Evolutionary conservation across 345 rosid species (phyloP).

Genomic region (Carallia brachiata): DNA sequence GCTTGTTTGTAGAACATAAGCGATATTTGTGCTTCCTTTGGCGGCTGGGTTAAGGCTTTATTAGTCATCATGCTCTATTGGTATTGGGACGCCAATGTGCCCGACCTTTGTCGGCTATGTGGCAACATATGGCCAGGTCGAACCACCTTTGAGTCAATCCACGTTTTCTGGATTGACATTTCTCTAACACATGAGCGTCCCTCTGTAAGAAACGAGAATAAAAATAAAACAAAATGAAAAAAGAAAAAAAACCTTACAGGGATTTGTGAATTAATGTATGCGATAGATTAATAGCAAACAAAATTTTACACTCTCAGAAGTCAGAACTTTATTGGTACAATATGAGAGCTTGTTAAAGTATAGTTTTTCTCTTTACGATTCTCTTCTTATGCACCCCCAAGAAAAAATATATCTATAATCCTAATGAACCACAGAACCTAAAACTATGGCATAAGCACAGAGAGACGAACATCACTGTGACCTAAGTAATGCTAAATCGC

Average conservation of each 20-base stretch:
- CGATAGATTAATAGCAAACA: not conserved
- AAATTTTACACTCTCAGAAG: not conserved
- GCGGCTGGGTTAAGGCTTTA: not conserved
- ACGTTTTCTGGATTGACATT: conserved; percentile 2
- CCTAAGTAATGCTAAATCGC: not conserved
- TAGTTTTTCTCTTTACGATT: not conserved
- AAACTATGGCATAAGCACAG: not conserved
- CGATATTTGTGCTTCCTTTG: no score
- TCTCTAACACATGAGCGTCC: not conserved
- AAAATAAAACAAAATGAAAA: not conserved
- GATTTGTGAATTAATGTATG: not conserved
- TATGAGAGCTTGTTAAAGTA: not conserved
- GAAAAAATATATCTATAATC: not conserved
- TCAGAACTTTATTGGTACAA: not conserved
- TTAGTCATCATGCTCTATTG: not conserved
- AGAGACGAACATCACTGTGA: no score
- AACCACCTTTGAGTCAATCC: conserved; percentile 3
- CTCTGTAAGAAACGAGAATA: conserved; percentile 8
- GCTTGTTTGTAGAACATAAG: no score
- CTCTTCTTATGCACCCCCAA: not conserved
- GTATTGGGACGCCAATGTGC: not conserved
- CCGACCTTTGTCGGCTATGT: not conserved
- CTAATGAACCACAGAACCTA: not conserved
- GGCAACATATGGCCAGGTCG: conserved; percentile 12
- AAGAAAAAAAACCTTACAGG: no score